Conservation (phyloP, 2,329 filamentous ascomycete species). For the Cytospora piceicola region DNA sequence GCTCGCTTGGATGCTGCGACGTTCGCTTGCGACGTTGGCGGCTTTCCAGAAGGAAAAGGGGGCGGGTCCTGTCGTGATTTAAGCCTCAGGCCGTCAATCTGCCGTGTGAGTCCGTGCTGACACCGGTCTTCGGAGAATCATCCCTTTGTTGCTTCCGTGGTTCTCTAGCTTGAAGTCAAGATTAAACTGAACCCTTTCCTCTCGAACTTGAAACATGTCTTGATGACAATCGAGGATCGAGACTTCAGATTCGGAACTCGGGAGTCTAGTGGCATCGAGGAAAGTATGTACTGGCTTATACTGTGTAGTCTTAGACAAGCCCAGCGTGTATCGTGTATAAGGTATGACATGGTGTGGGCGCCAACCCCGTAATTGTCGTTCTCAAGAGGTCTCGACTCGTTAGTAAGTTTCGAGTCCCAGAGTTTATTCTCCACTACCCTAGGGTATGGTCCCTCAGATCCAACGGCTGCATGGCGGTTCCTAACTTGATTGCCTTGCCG, state of each 20-base stretch:
- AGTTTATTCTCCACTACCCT: background rate
- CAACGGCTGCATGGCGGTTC: background rate
- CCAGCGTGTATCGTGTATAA: background rate
- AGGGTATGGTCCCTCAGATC: background rate
- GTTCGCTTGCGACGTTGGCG: constrained; percentile 17
- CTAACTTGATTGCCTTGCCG: background rate
- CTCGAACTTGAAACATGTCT: constrained; percentile 25
- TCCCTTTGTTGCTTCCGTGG: constrained; percentile 13
- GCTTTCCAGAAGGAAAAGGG: constrained; percentile 20
- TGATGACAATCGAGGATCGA: background rate
- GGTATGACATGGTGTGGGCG: background rate
- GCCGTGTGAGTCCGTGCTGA: constrained; percentile 8
- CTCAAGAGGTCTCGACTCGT: background rate
- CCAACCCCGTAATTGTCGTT: background rate
- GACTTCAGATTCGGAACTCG: background rate
- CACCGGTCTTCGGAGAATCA: constrained; percentile 5
- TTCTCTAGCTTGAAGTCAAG: background rate
- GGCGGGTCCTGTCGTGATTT: constrained; percentile 20
- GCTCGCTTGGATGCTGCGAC: constrained; percentile 12
- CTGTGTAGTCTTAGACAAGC: background rate
- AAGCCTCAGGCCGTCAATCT: constrained; percentile 10
- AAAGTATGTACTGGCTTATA: background rate
- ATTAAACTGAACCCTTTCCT: background rate
- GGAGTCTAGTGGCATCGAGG: background rate
- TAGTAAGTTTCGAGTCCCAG: background rate